phyloP scores from a whole-genome alignment of 2,329 filamentous ascomycete genomes.

The Aureobasidium sp. region DNA sequence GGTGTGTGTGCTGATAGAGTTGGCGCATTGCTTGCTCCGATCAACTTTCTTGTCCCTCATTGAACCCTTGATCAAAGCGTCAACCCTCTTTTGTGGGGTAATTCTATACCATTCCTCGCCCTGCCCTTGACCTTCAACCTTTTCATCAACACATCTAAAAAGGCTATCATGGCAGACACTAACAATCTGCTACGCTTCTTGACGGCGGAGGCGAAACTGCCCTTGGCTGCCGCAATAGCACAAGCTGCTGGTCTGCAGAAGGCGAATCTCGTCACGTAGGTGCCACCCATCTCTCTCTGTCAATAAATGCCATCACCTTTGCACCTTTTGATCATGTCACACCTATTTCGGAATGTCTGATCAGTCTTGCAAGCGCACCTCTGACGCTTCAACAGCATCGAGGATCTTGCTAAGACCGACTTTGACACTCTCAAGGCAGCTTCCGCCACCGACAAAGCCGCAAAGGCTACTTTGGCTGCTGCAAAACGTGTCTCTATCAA shows the following conservation, averaged over 20 bases:
- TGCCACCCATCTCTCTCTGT: constrained; percentile 7
- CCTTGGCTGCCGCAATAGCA: constrained; percentile 45
- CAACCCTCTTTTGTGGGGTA: constrained; percentile 3
- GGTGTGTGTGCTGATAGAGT: not conserved
- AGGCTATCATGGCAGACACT: not conserved
- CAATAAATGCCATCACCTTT: too few relatives aligned
- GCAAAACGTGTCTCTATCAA: constrained; percentile 51
- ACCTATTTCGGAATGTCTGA: too few relatives aligned
- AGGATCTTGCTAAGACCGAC: constrained; percentile 42
- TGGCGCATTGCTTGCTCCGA: not conserved
- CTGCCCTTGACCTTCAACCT: not conserved
- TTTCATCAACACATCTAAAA: too few relatives aligned
- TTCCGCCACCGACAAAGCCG: constrained; percentile 44
- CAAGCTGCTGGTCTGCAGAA: constrained; percentile 48
- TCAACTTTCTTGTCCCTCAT: not conserved
- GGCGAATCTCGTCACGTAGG: constrained; percentile 44
- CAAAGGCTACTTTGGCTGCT: constrained; percentile 49
- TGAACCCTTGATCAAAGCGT: constrained; percentile 18
- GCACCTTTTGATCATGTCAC: too few relatives aligned
- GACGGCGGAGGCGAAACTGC: constrained; percentile 49
- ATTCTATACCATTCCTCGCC: not conserved
- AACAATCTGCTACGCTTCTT: constrained; percentile 45
- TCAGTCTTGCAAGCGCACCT: not conserved
- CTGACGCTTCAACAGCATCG: constrained; percentile 25
- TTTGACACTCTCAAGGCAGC: constrained; percentile 34